Base-by-base conservation (phyloP, 352 stramenopile species). In the Phytopythium mirpurense region DNA sequence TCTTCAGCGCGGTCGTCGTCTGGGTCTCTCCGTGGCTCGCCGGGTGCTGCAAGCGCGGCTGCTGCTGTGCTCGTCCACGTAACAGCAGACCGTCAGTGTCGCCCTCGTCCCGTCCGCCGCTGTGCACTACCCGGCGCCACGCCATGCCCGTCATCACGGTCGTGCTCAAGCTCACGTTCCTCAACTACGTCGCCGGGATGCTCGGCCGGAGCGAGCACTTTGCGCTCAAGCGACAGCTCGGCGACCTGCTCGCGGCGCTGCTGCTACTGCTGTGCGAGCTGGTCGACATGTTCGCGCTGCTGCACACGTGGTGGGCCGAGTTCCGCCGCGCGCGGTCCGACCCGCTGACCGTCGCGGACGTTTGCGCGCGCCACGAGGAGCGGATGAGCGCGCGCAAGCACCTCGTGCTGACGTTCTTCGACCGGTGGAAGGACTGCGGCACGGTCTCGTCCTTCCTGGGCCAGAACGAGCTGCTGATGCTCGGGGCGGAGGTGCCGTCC, bases 341-440 rank as follows among this genome's bases (percentile, higher is more conserved):
- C 32, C 21, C 34, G 23, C 34, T 54, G 23, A 48, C 58, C 9
- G 66, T 70, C 45, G 58, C 58, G 34, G 62, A 59, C 45, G 58
- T 57, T 40, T 36, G 50, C 5, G 46, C 45, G n/a, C 40, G 59
- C 24, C 45, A 61, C 54, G 41, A 46, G 21, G 11, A 50, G 7
- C 59, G 50, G 6, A 60, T 58, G 32, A 51, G 64, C 26, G 43
- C 53, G 2, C 35, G 45, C 44, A 70, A 67, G 50, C 54, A 47
- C 12, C 29, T 70, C 15, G 51, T 64, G 19, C 54, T 70, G 31
- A 70, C 59, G 35, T 70, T 70, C 42, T 70, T 70, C 54, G 62
- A 70, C 41, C 58, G 62, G 23, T 70, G 59, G 62, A 70, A 70
- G 49, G 59, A 67, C 51, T 70, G 62, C 24, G 59, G 59, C 45